Conservation (phyloP, 2,329 filamentous ascomycete species). For the Colletotrichum navitas region DNA sequence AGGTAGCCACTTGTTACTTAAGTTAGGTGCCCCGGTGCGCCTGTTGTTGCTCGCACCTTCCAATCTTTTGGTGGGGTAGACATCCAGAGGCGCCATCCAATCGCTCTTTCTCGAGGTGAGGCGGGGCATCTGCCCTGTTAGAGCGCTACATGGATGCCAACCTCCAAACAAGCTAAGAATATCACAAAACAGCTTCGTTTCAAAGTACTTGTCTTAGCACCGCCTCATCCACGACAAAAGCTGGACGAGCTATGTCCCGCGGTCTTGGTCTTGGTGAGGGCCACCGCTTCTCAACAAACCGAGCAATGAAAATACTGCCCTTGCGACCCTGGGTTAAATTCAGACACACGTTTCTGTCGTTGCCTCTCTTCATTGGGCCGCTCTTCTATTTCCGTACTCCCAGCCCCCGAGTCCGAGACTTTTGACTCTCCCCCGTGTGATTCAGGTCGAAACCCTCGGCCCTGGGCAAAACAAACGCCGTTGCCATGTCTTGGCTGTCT, state of each 20-base stretch:
- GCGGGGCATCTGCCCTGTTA: slow-evolving; percentile 40
- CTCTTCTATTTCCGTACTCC: slow-evolving; percentile 21
- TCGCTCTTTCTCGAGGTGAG: slow-evolving; percentile 17
- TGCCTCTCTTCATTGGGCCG: slow-evolving; percentile 33
- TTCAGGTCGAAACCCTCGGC: slow-evolving; percentile 23
- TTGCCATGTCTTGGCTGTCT: slow-evolving; percentile 11
- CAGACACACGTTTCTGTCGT: slow-evolving; percentile 34
- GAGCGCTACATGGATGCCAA: slow-evolving; percentile 23
- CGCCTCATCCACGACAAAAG: slow-evolving; percentile 26
- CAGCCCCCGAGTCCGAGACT: slow-evolving; percentile 12
- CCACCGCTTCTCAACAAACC: slow-evolving; percentile 39
- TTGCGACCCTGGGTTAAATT: slow-evolving; percentile 11
- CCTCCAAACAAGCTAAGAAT: slow-evolving; percentile 30
- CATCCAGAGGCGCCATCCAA: slow-evolving; percentile 30
- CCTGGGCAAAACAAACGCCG: slow-evolving; percentile 13
- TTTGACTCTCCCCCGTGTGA: slow-evolving; percentile 12
- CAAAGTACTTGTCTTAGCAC: slow-evolving; percentile 27
- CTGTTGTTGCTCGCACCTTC: slow-evolving; percentile 29
- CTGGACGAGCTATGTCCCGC: slow-evolving; percentile 12
- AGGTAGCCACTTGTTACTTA: slow-evolving; percentile 12
- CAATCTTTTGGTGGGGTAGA: slow-evolving; percentile 38
- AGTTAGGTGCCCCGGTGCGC: slow-evolving; percentile 14
- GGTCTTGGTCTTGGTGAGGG: slow-evolving; percentile 36
- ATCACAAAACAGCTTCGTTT: slow-evolving; percentile 32
- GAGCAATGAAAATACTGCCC: slow-evolving; percentile 32